Percentiles rank a stretch among this genome's conserved stretches.
Conservation (phyloP, 2,329 filamentous ascomycete genomes). For the Penicillium aurantiogriseum region DNA sequence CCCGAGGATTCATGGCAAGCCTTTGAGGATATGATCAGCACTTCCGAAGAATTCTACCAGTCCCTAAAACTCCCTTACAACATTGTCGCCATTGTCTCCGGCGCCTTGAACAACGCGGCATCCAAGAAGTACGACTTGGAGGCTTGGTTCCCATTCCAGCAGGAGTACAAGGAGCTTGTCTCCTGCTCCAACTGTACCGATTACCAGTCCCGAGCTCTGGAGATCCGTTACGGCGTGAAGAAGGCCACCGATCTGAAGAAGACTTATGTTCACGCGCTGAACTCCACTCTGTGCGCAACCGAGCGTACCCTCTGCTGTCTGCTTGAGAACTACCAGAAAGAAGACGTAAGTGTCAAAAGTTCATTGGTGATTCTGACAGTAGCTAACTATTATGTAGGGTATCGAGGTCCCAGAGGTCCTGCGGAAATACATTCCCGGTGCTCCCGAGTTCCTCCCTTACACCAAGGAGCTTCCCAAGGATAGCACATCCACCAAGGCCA, state of each 20-base stretch:
- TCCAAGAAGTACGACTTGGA: conserved; percentile 95
- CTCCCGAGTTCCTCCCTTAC: conserved; percentile 86
- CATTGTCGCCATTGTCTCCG: conserved; percentile 92
- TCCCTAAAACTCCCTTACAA: conserved; percentile 85
- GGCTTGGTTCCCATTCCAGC: conserved; percentile 94
- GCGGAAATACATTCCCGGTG: conserved; percentile 84
- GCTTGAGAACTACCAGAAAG: conserved; percentile 94
- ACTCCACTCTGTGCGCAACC: conserved; percentile 86
- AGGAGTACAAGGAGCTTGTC: conserved; percentile 97
- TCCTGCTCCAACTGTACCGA: conserved; percentile 98
- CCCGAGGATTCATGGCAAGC: conserved; percentile 90
- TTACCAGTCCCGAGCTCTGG: conserved; percentile 90
- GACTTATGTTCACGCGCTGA: conserved; percentile 91
- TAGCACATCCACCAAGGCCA: conserved; percentile 60
- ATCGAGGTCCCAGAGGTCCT: conserved; percentile 78
- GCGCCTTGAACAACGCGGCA: conserved; percentile 84
- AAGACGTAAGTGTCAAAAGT: conserved; percentile 59
- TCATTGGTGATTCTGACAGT: neutral
- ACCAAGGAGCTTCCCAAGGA: conserved; percentile 82
- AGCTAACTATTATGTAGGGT: conserved; percentile 52
- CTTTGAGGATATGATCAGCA: conserved; percentile 89
- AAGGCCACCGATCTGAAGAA: conserved; percentile 81
- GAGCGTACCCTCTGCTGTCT: conserved; percentile 91
- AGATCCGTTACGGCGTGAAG: conserved; percentile 89
- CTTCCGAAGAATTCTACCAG: conserved; percentile 93